A percentile compares a stretch with the other conserved stretches of the same genome.
Conservation (phyloP, 208 protist species). For the Chromosphaera perkinsii region DNA sequence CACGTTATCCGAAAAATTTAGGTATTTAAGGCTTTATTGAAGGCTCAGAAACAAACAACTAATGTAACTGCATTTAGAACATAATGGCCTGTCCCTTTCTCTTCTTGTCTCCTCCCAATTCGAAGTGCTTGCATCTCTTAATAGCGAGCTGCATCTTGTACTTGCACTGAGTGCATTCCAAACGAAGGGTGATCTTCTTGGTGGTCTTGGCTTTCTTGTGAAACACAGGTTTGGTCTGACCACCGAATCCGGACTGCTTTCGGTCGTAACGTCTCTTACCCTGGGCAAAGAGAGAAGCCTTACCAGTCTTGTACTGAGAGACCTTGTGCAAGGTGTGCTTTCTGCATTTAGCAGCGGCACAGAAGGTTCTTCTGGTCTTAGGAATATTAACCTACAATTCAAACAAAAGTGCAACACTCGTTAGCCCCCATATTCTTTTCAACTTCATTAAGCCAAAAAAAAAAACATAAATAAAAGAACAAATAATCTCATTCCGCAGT, state of each 20-base stretch:
- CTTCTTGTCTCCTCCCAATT: conserved; percentile 89
- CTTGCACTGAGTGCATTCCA: conserved; percentile 94
- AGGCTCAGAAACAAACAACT: too few species aligned
- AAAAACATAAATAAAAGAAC: neutral
- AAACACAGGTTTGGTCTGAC: conserved; percentile 99
- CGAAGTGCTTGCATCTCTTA: conserved; percentile 97
- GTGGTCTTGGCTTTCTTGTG: conserved; percentile 99
- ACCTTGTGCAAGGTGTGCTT: conserved; percentile 96
- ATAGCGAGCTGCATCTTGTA: conserved; percentile 81
- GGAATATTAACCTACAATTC: conserved; percentile 50
- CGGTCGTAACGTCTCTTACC: conserved; percentile 99
- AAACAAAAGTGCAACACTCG: too few species aligned
- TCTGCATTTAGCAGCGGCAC: conserved; percentile 60
- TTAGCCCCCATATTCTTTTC: too few species aligned
- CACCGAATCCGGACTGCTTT: conserved; percentile 99
- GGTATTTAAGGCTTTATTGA: too few species aligned
- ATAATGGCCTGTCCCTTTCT: conserved; percentile 49
- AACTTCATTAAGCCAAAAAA: conserved; percentile 6
- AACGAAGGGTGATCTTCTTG: conserved; percentile 98
- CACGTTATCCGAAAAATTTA: too few species aligned
- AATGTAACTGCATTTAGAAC: conserved; percentile 30
- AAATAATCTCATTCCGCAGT: too few species aligned
- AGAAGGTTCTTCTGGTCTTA: conserved; percentile 67
- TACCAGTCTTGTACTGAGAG: conserved; percentile 98
- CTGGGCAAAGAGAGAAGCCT: conserved; percentile 92